These are phyloP conservation scores for Stephanodiscus triporus DNA, from an alignment of 108 stramenopile species.

Conservation along the genomic window DNA sequence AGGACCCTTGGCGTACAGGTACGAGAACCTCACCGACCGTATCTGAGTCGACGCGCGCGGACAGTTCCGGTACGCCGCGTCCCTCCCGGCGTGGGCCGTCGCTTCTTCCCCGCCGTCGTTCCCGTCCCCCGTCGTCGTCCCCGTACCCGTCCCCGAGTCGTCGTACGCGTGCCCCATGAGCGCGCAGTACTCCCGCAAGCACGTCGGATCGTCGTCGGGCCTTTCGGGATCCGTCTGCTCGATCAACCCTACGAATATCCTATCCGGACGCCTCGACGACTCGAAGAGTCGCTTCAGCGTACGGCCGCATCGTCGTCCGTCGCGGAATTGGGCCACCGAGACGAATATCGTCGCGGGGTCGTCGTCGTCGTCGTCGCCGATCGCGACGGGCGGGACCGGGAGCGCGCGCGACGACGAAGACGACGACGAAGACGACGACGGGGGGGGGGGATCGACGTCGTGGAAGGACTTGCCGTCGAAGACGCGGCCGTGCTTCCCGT, in stretches of 20 bases:
- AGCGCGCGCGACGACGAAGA: neutral
- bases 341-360: slow-evolving; percentile 72
- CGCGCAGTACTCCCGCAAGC: slow-evolving; percentile 50
- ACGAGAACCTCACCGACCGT: slow-evolving; percentile 59
- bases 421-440: neutral
- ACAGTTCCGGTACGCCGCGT: slow-evolving; percentile 33
- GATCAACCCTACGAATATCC: slow-evolving; percentile 73
- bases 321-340: slow-evolving; percentile 76
- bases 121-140: slow-evolving; percentile 3
- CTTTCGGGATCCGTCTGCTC: slow-evolving; percentile 69
- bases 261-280: slow-evolving; percentile 71
- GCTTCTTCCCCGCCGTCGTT: slow-evolving; percentile 30
- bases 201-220: slow-evolving; percentile 35
- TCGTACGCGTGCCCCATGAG: slow-evolving; percentile 36
- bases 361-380: too few species aligned
- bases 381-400: slow-evolving; percentile 1
- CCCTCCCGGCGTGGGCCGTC: slow-evolving; percentile 18
- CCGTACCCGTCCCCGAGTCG: slow-evolving; percentile 15
- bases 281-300: slow-evolving; percentile 75
- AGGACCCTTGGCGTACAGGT: slow-evolving; percentile 77
- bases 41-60: slow-evolving; percentile 52
- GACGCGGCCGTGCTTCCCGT: slow-evolving; percentile 38
- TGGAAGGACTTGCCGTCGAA: slow-evolving; percentile 55
- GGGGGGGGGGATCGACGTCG: slow-evolving; percentile 24
- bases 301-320: slow-evolving; percentile 73